Conservation (phyloP, 257 asterid species). For the Haberlea rhodopensis region DNA sequence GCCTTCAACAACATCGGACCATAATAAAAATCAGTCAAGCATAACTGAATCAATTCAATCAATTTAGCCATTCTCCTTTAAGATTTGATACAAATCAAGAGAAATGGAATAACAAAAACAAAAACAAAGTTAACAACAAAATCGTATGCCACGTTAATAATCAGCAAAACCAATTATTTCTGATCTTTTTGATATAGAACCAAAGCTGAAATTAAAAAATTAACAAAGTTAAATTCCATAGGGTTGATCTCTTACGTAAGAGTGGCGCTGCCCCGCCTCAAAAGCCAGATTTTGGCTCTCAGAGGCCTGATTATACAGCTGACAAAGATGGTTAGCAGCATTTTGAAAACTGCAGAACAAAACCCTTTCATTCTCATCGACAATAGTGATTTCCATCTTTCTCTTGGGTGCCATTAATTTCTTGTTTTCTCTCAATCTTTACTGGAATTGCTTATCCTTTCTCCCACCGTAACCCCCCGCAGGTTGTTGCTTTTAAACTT, state of each 20-base stretch:
- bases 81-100: too few species aligned
- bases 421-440: neutral
- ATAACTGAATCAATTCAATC: too few species aligned
- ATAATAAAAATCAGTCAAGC: neutral
- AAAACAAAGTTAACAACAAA: too few species aligned
- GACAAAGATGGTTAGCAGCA: conserved; percentile 19
- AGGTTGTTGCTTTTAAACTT: neutral
- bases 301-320: neutral
- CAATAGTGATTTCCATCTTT: neutral
- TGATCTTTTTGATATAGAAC: neutral
- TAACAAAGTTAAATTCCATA: neutral
- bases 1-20: conserved; percentile 1
- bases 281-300: conserved; percentile 14
- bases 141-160: too few species aligned
- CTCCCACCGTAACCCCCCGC: conserved; percentile 9
- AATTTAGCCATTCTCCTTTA: too few species aligned
- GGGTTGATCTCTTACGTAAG: conserved; percentile 22
- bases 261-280: conserved; percentile 22
- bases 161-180: too few species aligned
- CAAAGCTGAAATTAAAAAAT: neutral
- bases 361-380: conserved; percentile 15
- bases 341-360: conserved; percentile 7
- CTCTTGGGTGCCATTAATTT: conserved; percentile 14
- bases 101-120: too few species aligned
- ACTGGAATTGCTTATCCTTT: neutral